Percentiles rank a stretch among this genome's conserved stretches.
Evolutionary conservation across 805 yeast species (phyloP).

Genomic region (Gaillardinia entomophila): DNA sequence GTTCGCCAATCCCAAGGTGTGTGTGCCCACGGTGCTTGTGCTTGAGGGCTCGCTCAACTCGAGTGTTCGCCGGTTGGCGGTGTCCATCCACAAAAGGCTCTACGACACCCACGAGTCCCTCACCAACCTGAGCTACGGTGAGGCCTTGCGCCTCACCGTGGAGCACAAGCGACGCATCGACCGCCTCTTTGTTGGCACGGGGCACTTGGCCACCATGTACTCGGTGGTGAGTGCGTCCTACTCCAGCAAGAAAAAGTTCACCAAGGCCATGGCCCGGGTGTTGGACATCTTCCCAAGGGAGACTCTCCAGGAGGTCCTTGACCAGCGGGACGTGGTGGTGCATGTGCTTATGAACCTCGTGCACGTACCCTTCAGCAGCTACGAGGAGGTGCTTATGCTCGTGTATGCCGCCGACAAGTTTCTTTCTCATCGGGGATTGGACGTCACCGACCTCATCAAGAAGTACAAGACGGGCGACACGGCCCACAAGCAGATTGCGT

Average conservation of each 20-base stretch:
- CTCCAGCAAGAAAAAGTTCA: constrained; percentile 39
- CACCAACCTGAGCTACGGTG: constrained; percentile 58
- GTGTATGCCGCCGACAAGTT: constrained; percentile 1
- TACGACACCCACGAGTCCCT: constrained; percentile 67
- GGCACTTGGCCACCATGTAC: constrained; percentile 36
- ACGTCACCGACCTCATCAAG: neutral
- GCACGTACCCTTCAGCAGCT: neutral
- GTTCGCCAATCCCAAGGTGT: constrained; percentile 66
- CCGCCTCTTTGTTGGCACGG: constrained; percentile 19
- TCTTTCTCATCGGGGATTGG: neutral
- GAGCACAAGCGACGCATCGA: constrained; percentile 28
- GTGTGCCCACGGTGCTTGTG: constrained; percentile 67
- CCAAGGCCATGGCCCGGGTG: constrained; percentile 15
- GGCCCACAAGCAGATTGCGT: constrained; percentile 1
- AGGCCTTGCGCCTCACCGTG: constrained; percentile 55
- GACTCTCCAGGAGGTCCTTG: constrained; percentile 6
- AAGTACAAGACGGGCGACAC: neutral
- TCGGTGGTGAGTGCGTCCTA: constrained; percentile 33
- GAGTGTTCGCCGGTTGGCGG: constrained; percentile 42
- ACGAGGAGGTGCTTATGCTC: neutral
- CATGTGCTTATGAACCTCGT: constrained; percentile 32
- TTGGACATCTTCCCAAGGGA: constrained; percentile 6
- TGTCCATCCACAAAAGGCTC: constrained; percentile 47
- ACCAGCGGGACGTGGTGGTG: constrained; percentile 15
- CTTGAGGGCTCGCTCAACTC: constrained; percentile 49